Percentiles rank a stretch among this genome's conserved stretches.
Conservation (phyloP, 805 yeast species). For the Nakazawaea ishiwadae region DNA sequence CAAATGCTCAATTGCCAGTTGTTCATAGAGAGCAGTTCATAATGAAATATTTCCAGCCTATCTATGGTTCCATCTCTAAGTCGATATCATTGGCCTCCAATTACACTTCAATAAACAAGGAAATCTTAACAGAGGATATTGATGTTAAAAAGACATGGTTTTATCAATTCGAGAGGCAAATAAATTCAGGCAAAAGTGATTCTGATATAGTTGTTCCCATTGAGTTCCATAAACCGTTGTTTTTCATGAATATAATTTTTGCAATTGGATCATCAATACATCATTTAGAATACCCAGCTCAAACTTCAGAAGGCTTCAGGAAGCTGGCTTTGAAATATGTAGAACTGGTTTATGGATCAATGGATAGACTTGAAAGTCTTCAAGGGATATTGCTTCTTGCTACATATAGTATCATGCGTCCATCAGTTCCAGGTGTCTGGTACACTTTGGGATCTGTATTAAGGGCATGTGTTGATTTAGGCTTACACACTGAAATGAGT, state of each 20-base stretch:
- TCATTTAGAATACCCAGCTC: constrained; percentile 60
- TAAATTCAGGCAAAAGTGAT: constrained; percentile 21
- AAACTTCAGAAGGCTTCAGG: constrained; percentile 66
- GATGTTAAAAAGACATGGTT: constrained; percentile 42
- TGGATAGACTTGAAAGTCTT: constrained; percentile 63
- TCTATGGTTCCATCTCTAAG: constrained; percentile 65
- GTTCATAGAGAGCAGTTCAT: constrained; percentile 79
- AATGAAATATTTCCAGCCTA: constrained; percentile 62
- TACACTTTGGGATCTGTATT: constrained; percentile 77
- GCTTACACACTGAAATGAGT: constrained; percentile 66
- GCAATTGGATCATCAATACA: constrained; percentile 77
- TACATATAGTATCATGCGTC: constrained; percentile 78
- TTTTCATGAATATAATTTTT: constrained; percentile 69
- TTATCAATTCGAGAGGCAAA: constrained; percentile 31
- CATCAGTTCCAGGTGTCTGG: constrained; percentile 92
- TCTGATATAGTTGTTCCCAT: constrained; percentile 41
- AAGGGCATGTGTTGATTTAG: constrained; percentile 77
- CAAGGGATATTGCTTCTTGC: constrained; percentile 70
- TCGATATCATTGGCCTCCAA: constrained; percentile 55
- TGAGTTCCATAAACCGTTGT: constrained; percentile 49
- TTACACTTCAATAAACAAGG: constrained; percentile 40
- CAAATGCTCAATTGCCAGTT: constrained; percentile 81
- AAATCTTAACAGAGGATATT: constrained; percentile 20
- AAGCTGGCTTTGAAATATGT: constrained; percentile 58
- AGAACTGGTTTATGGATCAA: constrained; percentile 51